These are phyloP conservation scores for Lichina pygmaea DNA, from an alignment of 495 filamentous ascomycete species.

Conservation along the genomic window DNA sequence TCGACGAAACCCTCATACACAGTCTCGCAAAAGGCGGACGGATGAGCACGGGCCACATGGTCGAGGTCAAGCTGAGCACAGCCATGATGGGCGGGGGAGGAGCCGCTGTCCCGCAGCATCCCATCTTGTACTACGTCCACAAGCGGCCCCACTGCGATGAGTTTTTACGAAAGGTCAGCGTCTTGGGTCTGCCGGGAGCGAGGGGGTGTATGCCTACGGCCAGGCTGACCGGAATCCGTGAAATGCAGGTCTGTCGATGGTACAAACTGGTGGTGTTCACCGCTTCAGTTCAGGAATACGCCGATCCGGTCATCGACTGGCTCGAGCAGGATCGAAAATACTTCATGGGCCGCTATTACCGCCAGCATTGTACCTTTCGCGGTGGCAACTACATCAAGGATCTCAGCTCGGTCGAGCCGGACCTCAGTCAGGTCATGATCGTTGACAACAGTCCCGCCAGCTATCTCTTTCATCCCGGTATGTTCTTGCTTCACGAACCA, in stretches of 20 bases:
- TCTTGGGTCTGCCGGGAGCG: slow-evolving; percentile 3
- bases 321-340: slow-evolving; percentile 89
- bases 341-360: slow-evolving; percentile 74
- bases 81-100: slow-evolving; percentile 29
- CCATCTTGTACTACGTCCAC: slow-evolving; percentile 95
- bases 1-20: slow-evolving; percentile 94
- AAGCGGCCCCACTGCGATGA: slow-evolving; percentile 94
- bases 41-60: slow-evolving; percentile 95
- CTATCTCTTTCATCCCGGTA: slow-evolving; percentile 97
- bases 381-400: slow-evolving; percentile 97
- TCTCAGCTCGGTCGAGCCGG: slow-evolving; percentile 80
- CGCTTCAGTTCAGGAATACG: slow-evolving; percentile 92
- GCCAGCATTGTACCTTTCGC: slow-evolving; percentile 85
- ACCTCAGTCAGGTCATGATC: slow-evolving; percentile 93
- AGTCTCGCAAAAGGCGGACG: slow-evolving; percentile 87
- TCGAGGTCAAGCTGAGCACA: slow-evolving; percentile 70
- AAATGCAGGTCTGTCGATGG: slow-evolving; percentile 57
- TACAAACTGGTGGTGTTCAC: slow-evolving; percentile 96
- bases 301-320: slow-evolving; percentile 97
- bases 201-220: not conserved
- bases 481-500: slow-evolving; percentile 1
- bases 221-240: not conserved
- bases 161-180: slow-evolving; percentile 54
- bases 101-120: slow-evolving; percentile 59
- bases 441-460: slow-evolving; percentile 93